Conservation (phyloP, 1,139 yeast genomes). For the Kodamaea alishanica region DNA sequence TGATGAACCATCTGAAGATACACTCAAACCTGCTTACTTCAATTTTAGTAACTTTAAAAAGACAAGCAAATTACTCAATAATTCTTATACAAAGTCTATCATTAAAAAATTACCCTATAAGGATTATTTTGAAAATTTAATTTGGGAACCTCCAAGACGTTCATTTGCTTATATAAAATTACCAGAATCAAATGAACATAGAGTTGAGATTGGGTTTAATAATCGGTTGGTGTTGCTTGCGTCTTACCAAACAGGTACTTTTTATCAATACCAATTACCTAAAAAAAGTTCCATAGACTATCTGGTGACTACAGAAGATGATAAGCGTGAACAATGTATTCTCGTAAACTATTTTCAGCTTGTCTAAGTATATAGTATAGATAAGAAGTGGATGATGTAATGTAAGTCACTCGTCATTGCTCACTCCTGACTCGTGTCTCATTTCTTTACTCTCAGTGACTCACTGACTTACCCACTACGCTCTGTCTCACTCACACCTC, state of each 20-base stretch:
- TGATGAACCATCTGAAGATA: constrained; percentile 17
- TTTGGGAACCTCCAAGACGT: constrained; percentile 45
- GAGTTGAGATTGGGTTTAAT: constrained; percentile 41
- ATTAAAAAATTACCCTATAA: constrained; percentile 42
- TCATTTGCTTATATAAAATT: constrained; percentile 43
- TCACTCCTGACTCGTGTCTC: no score
- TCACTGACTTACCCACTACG: no score
- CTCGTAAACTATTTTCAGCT: constrained; percentile 20
- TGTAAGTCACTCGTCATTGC: no score
- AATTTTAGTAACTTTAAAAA: constrained; percentile 18
- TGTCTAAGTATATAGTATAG: no score
- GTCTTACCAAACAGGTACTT: constrained; percentile 37
- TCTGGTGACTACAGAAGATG: constrained; percentile 14
- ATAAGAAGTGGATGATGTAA: no score
- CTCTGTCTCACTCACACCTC: no score
- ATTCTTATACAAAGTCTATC: constrained; percentile 36
- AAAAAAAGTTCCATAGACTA: constrained; percentile 5
- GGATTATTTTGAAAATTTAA: constrained; percentile 40
- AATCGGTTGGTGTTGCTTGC: constrained; percentile 34
- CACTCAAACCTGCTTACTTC: constrained; percentile 15
- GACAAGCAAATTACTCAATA: constrained; percentile 25
- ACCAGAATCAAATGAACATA: constrained; percentile 19
- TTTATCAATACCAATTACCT: constrained; percentile 41
- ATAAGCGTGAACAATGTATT: constrained; percentile 30
- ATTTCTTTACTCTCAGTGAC: no score